phyloP scores from a whole-genome alignment of 1,284 basidiomycete genomes.

The Leccinum solheimii region DNA sequence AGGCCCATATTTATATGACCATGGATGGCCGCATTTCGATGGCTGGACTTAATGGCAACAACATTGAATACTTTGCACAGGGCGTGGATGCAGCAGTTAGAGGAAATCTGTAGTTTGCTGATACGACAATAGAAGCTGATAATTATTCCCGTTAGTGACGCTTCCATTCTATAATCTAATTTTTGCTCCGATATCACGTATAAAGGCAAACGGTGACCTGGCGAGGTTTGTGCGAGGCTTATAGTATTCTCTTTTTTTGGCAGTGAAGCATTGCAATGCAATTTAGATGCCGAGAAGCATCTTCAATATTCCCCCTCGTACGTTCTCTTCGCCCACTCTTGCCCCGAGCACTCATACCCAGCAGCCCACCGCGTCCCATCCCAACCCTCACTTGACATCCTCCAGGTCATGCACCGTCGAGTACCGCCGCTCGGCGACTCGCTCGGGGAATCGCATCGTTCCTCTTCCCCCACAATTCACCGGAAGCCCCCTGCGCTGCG shows the following conservation, averaged over 20 bases:
- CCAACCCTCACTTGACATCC: not conserved
- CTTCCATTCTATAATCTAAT: constrained; percentile 27
- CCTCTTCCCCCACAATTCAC: constrained; percentile 11
- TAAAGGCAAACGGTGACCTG: constrained; percentile 11
- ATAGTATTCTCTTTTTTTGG: not conserved
- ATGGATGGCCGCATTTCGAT: constrained; percentile 90
- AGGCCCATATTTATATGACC: constrained; percentile 95
- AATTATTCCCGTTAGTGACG: constrained; percentile 10
- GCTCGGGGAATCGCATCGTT: constrained; percentile 13
- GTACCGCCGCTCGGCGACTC: constrained; percentile 13
- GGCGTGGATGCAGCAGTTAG: constrained; percentile 82
- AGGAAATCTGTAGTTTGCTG: constrained; percentile 61
- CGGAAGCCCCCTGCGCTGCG: constrained; percentile 25
- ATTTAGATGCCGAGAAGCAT: constrained; percentile 22
- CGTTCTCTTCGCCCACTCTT: constrained; percentile 3
- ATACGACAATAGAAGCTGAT: constrained; percentile 28
- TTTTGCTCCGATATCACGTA: constrained; percentile 17
- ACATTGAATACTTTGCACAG: constrained; percentile 91
- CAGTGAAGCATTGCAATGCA: constrained; percentile 25
- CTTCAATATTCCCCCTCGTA: constrained; percentile 18
- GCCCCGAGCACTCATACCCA: not conserved
- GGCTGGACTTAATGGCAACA: constrained; percentile 90
- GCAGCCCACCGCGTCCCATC: not conserved
- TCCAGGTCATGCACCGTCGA: constrained; percentile 19
- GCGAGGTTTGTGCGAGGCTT: constrained; percentile 18